Percentiles rank a stretch among this genome's conserved stretches.
Evolutionary conservation across 2,329 filamentous ascomycete genomes (phyloP).

Genomic region (Talaromyces albobiverticillius): DNA sequence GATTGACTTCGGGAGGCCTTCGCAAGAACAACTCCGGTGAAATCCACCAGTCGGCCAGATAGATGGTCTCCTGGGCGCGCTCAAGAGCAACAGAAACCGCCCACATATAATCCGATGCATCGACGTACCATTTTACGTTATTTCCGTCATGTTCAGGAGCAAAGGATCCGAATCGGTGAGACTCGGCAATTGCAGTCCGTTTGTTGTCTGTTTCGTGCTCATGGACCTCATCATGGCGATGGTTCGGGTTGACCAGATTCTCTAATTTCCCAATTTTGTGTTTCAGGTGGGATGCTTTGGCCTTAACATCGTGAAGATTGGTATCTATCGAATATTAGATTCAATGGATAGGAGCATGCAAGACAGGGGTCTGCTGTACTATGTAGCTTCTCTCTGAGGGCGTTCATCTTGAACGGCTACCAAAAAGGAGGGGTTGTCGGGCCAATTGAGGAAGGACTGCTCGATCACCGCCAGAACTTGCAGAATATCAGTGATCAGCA

Average conservation of each 20-base stretch:
- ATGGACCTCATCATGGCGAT: conserved; percentile 86
- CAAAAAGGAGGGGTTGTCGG: background rate
- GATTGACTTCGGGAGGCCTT: conserved; percentile 75
- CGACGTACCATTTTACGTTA: conserved; percentile 93
- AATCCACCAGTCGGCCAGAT: conserved; percentile 54
- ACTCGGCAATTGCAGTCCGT: conserved; percentile 58
- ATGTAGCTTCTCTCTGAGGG: conserved; percentile 12
- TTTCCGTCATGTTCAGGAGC: conserved; percentile 85
- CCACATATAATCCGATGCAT: conserved; percentile 94
- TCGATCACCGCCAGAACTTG: background rate
- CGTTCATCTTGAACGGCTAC: conserved; percentile 9
- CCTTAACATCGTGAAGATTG: conserved; percentile 9
- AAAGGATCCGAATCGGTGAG: conserved; percentile 83
- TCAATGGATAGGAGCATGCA: background rate
- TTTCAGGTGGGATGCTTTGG: conserved; percentile 46
- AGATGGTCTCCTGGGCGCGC: conserved; percentile 85
- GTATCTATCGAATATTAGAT: conserved; percentile 1
- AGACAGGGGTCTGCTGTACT: background rate
- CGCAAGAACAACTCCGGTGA: conserved; percentile 65
- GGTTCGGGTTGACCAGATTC: conserved; percentile 76
- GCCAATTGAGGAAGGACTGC: background rate
- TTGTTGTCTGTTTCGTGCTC: conserved; percentile 82
- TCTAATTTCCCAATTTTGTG: conserved; percentile 63
- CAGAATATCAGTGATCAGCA: background rate
- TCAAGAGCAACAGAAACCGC: conserved; percentile 73